Conservation (phyloP, 768 basidiomycete species). For the Boletus barrowsii region DNA sequence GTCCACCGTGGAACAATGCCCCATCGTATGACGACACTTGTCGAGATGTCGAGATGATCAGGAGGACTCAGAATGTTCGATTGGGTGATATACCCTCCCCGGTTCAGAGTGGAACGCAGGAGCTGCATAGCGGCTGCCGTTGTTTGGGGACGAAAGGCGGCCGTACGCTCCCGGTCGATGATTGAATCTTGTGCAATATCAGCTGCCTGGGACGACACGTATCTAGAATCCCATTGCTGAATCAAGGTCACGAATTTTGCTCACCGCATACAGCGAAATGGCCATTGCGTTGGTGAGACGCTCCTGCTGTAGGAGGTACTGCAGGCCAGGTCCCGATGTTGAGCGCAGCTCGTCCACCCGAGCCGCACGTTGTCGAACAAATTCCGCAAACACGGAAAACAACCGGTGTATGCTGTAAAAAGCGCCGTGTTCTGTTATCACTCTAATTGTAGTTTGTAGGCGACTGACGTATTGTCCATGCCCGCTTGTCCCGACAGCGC, state of each 20-base stretch:
- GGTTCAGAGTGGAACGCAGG: slow-evolving; percentile 40
- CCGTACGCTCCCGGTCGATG: background rate
- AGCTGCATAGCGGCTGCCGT: slow-evolving; percentile 42
- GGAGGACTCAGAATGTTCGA: slow-evolving; percentile 11
- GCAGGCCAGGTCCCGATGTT: background rate
- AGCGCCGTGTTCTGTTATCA: background rate
- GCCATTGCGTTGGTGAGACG: slow-evolving; percentile 35
- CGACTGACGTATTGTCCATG: slow-evolving; percentile 22
- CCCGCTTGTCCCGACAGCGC: slow-evolving; percentile 24
- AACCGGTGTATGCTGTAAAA: slow-evolving; percentile 13
- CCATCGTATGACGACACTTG: slow-evolving; percentile 56
- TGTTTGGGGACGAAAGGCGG: slow-evolving; percentile 47
- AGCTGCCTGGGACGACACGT: slow-evolving; percentile 17
- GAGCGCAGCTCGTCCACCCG: slow-evolving; percentile 12
- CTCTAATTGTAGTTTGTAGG: background rate
- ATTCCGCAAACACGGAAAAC: slow-evolving; percentile 16
- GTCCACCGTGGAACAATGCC: slow-evolving; percentile 56
- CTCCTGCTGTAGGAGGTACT: slow-evolving; percentile 23
- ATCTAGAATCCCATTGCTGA: background rate
- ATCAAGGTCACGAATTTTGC: background rate
- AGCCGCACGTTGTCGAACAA: slow-evolving; percentile 18
- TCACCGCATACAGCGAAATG: slow-evolving; percentile 37
- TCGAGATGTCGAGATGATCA: slow-evolving; percentile 39
- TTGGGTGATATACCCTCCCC: slow-evolving; percentile 13
- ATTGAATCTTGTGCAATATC: slow-evolving; percentile 10